These are phyloP conservation scores for Russula griseocarnosa DNA, from an alignment of 768 basidiomycete species.

Conservation along the genomic window DNA sequence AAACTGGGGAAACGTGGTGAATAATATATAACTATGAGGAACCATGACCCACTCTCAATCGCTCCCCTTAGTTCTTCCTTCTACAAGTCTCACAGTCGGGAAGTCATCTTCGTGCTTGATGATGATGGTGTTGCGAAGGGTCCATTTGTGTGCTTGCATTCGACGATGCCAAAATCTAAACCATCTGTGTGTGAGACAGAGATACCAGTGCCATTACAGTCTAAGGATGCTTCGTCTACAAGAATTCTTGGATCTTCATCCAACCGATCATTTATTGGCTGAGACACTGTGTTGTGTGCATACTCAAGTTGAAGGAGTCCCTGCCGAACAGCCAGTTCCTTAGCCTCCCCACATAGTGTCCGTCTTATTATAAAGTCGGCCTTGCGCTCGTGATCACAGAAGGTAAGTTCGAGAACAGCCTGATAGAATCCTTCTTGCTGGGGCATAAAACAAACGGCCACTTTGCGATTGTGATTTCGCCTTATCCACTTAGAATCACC, in stretches of 20 bases:
- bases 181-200: slow-evolving; percentile 34
- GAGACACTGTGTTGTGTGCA: not conserved
- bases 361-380: slow-evolving; percentile 13
- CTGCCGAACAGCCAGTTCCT: not conserved
- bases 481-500: slow-evolving; percentile 5
- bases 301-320: not conserved
- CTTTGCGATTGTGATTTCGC: not conserved
- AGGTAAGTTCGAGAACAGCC: slow-evolving; percentile 13
- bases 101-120: slow-evolving; percentile 18
- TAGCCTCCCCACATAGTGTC: not conserved
- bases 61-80: slow-evolving; percentile 5
- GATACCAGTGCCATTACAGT: slow-evolving; percentile 50
- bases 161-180: slow-evolving; percentile 52
- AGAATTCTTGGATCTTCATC: not conserved
- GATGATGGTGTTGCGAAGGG: slow-evolving; percentile 16
- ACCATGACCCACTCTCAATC: slow-evolving; percentile 8
- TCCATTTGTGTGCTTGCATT: slow-evolving; percentile 33
- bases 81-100: slow-evolving; percentile 18
- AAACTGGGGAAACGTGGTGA: slow-evolving; percentile 14
- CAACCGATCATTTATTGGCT: not conserved
- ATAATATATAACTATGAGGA: not conserved
- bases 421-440: slow-evolving; percentile 11
- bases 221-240: slow-evolving; percentile 27
- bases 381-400: not conserved
- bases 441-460: slow-evolving; percentile 8